A percentile compares a stretch with the other conserved stretches of the same genome.
phyloP scores from a whole-genome alignment of 202 grass and related monocot species.

The Saccharum hybrid region DNA sequence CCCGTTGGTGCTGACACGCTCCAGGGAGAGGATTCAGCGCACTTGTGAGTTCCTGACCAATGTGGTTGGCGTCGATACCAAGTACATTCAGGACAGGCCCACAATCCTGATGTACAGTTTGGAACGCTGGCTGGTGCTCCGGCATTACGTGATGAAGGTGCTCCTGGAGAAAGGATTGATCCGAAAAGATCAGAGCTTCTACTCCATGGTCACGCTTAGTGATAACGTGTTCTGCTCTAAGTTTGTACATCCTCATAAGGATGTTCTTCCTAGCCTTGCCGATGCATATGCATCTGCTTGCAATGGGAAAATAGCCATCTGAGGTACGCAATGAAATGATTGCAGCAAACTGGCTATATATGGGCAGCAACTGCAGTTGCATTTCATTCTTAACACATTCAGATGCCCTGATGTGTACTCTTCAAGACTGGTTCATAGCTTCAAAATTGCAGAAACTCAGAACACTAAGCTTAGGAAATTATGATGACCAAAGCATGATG shows the following conservation, averaged over 20 bases:
- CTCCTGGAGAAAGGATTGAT: conserved; percentile 43
- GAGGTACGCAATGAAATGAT: conserved; percentile 3
- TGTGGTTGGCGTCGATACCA: conserved; percentile 20
- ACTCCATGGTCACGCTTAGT: background rate
- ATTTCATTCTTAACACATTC: too few species aligned
- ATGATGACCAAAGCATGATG: conserved; percentile 10
- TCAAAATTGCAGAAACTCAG: too few species aligned
- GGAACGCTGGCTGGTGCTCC: conserved; percentile 39
- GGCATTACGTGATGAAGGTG: conserved; percentile 49
- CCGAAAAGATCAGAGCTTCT: background rate
- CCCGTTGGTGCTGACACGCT: conserved; percentile 32
- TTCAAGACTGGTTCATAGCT: too few species aligned
- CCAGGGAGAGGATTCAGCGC: conserved; percentile 25
- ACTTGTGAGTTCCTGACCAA: conserved; percentile 43
- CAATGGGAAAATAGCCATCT: conserved; percentile 26
- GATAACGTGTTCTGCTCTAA: conserved; percentile 23
- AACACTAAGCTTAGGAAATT: background rate
- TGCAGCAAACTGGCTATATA: background rate
- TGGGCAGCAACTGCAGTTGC: too few species aligned
- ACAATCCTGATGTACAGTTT: conserved; percentile 40
- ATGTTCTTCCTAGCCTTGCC: conserved; percentile 51
- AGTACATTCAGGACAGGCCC: conserved; percentile 16
- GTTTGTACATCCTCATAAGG: conserved; percentile 45
- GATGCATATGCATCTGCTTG: conserved; percentile 42
- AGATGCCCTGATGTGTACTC: too few species aligned